phyloP scores from a whole-genome alignment of 768 basidiomycete species.

The Fibroporia radiculosa region DNA sequence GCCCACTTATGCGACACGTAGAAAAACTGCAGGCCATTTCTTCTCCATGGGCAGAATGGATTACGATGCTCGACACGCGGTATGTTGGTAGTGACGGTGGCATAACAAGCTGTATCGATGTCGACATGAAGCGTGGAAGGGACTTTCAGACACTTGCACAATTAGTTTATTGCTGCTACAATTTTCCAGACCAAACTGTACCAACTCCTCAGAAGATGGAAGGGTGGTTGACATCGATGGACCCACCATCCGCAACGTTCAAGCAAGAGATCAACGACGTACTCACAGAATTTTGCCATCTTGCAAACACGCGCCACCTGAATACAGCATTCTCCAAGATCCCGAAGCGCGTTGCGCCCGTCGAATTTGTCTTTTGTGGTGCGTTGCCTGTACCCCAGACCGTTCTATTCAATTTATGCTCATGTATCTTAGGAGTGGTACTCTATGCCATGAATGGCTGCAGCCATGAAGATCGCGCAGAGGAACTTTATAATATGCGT shows the following conservation, averaged over 20 bases:
- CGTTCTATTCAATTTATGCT: background rate
- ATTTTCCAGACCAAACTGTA: constrained; percentile 35
- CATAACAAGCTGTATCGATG: constrained; percentile 45
- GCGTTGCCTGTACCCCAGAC: constrained; percentile 13
- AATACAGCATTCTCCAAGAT: constrained; percentile 46
- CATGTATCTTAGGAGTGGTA: constrained; percentile 47
- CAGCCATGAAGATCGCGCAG: constrained; percentile 39
- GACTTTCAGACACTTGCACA: constrained; percentile 72
- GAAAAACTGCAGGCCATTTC: constrained; percentile 78
- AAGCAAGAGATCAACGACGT: constrained; percentile 45
- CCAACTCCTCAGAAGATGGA: constrained; percentile 53
- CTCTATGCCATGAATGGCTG: constrained; percentile 46
- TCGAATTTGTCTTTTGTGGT: constrained; percentile 82
- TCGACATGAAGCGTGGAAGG: constrained; percentile 63
- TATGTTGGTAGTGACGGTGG: constrained; percentile 56
- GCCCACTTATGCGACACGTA: constrained; percentile 20
- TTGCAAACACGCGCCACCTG: constrained; percentile 34
- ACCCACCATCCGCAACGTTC: constrained; percentile 39
- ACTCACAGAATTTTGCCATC: constrained; percentile 44
- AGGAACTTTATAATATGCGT: constrained; percentile 52
- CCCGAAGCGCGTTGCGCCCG: constrained; percentile 57
- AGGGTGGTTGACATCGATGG: constrained; percentile 29
- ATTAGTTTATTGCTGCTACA: constrained; percentile 60
- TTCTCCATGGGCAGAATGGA: constrained; percentile 64
- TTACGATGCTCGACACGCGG: constrained; percentile 46